Conservation (phyloP, 2,329 filamentous ascomycete genomes). For the Ophiostoma australiae region DNA sequence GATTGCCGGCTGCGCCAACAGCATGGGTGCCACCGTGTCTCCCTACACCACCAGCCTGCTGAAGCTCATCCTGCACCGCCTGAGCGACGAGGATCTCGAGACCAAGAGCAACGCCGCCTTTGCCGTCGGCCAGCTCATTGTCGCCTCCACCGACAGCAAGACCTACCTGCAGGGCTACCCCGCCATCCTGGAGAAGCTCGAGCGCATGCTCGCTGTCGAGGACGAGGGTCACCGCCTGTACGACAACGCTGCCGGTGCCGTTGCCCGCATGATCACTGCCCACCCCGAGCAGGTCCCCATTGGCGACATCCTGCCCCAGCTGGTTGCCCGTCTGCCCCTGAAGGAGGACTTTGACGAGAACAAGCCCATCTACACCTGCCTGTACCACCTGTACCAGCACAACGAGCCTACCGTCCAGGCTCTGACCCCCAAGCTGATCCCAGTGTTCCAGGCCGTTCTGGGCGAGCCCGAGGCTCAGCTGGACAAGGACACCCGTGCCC, state of each 20-base stretch:
- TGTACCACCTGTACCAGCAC: constrained; percentile 75
- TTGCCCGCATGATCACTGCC: constrained; percentile 86
- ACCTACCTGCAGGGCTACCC: constrained; percentile 71
- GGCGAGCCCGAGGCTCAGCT: constrained; percentile 69
- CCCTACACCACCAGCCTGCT: constrained; percentile 73
- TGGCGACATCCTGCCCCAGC: constrained; percentile 70
- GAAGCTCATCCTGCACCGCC: constrained; percentile 75
- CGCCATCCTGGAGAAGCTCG: constrained; percentile 76
- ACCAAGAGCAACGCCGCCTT: constrained; percentile 95
- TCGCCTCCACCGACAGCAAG: constrained; percentile 69
- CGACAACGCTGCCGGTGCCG: constrained; percentile 89
- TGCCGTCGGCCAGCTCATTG: constrained; percentile 77
- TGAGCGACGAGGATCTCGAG: constrained; percentile 84
- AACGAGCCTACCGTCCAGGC: constrained; percentile 64
- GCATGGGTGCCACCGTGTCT: constrained; percentile 76
- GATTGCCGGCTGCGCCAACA: constrained; percentile 82
- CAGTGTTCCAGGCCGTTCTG: constrained; percentile 69
- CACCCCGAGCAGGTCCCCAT: constrained; percentile 80
- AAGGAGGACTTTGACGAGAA: constrained; percentile 97
- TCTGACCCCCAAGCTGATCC: constrained; percentile 64
- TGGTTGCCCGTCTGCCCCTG: constrained; percentile 75
- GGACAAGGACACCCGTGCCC: constrained; percentile 62
- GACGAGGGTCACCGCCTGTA: constrained; percentile 65
- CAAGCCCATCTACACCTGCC: constrained; percentile 84
- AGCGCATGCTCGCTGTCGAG: constrained; percentile 72